phyloP scores from a whole-genome alignment of 805 yeast species.

The Ogataea methanolica region DNA sequence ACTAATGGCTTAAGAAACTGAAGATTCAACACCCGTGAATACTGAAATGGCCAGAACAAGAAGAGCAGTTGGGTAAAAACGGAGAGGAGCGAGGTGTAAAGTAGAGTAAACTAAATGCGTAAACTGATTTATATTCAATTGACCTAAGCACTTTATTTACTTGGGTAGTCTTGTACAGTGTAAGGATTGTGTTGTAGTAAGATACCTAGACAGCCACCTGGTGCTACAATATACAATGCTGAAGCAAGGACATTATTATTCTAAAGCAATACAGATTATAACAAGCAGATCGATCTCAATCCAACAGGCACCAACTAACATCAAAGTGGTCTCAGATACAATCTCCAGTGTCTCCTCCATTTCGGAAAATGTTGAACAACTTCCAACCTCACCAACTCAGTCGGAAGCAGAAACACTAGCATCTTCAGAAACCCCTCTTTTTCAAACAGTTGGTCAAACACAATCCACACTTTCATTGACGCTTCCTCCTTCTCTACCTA shows the following conservation, averaged over 20 bases:
- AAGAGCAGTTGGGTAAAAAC: no score
- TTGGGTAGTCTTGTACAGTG: no score
- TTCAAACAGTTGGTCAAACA: conserved; percentile 44
- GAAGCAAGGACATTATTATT: not conserved
- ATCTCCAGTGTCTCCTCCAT: conserved; percentile 1
- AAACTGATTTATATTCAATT: no score
- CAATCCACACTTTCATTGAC: conserved; percentile 45
- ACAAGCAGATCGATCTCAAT: conserved; percentile 9
- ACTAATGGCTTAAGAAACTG: not conserved
- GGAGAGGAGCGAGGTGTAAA: no score
- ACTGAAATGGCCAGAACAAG: no score
- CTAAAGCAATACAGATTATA: not conserved
- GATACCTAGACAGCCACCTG: no score
- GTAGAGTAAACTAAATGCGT: no score
- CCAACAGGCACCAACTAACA: conserved; percentile 13
- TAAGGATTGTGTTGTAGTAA: no score
- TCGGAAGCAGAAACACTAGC: not conserved
- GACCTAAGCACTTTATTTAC: no score
- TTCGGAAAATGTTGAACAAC: conserved; percentile 10
- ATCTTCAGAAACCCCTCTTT: conserved; percentile 22
- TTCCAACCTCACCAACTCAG: conserved; percentile 2
- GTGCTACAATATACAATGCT: not conserved
- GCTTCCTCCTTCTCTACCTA: conserved; percentile 57
- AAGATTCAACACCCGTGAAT: no score
- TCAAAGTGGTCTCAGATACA: not conserved